A percentile compares a stretch with the other conserved stretches of the same genome.
Conservation (phyloP, 1,139 yeast species). For the Maudiozyma humilis region DNA sequence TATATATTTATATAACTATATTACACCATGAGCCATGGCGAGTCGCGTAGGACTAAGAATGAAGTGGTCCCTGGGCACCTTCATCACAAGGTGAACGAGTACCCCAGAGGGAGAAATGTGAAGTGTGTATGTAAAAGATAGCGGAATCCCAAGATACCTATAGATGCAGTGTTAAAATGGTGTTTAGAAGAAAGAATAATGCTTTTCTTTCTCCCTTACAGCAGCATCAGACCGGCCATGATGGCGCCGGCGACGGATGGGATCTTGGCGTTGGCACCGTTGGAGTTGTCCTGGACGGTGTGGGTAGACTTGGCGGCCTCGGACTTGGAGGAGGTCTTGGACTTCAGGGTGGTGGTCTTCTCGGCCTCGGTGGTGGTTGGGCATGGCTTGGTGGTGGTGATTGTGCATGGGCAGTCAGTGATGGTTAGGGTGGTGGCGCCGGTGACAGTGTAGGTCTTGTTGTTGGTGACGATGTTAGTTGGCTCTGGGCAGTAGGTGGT, state of each 20-base stretch:
- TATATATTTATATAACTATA: too few species aligned
- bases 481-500: conserved; percentile 55
- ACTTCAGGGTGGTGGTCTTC: neutral
- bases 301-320: conserved; percentile 6
- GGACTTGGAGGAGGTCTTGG: neutral
- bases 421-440: conserved; percentile 48
- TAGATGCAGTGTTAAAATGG: neutral
- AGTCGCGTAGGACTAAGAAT: neutral
- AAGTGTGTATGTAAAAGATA: too few species aligned
- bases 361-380: conserved; percentile 6
- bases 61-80: too few species aligned
- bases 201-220: too few species aligned
- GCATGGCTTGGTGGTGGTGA: conserved; percentile 23
- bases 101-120: too few species aligned
- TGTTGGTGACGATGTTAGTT: conserved; percentile 45
- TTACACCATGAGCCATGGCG: neutral
- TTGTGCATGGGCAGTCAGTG: conserved; percentile 55
- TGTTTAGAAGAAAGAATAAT: too few species aligned
- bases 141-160: neutral
- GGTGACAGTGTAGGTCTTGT: conserved; percentile 42
- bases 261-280: conserved; percentile 9
- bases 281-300: conserved; percentile 9
- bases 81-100: too few species aligned
- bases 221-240: conserved; percentile 4
- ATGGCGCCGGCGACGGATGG: conserved; percentile 4